Evolutionary conservation across 2,329 filamentous ascomycete genomes (phyloP).

Genomic region (Rhynchosporium graminicola): DNA sequence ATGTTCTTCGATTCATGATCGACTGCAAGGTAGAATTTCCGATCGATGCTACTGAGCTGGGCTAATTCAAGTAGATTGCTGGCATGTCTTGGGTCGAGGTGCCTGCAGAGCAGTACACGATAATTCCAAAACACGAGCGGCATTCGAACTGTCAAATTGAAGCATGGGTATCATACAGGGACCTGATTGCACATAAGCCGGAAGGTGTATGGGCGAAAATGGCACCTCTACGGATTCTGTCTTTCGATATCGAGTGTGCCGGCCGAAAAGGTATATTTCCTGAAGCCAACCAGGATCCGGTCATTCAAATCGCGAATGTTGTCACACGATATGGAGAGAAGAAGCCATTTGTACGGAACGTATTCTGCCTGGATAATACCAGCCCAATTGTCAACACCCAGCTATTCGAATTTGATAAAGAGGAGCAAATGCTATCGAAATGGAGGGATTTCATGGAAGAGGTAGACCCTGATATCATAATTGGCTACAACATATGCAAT

Average conservation of each 20-base stretch:
- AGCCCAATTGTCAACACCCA: slow-evolving; percentile 95
- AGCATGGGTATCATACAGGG: slow-evolving; percentile 76
- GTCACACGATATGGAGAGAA: slow-evolving; percentile 93
- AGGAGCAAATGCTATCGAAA: slow-evolving; percentile 85
- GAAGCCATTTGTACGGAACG: slow-evolving; percentile 94
- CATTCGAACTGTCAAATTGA: slow-evolving; percentile 98
- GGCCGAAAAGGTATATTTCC: slow-evolving; percentile 97
- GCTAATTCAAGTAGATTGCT: slow-evolving; percentile 57
- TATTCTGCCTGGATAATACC: slow-evolving; percentile 91
- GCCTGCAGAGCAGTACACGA: slow-evolving; percentile 69
- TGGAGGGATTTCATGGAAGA: slow-evolving; percentile 90
- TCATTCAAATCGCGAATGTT: slow-evolving; percentile 97
- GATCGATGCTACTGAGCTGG: not conserved
- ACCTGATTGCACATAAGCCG: slow-evolving; percentile 83
- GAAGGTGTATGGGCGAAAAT: slow-evolving; percentile 98
- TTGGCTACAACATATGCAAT: slow-evolving; percentile 97
- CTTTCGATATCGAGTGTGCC: slow-evolving; percentile 98
- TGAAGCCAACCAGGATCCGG: slow-evolving; percentile 85
- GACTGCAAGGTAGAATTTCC: slow-evolving; percentile 69
- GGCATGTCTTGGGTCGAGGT: slow-evolving; percentile 99
- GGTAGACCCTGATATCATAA: slow-evolving; percentile 95
- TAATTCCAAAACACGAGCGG: slow-evolving; percentile 65
- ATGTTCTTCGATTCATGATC: slow-evolving; percentile 95
- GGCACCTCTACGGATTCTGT: slow-evolving; percentile 87
- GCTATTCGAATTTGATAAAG: slow-evolving; percentile 77